Evolutionary conservation across 2,329 filamentous ascomycete species (phyloP).

Genomic region (Fusarium annulatum): DNA sequence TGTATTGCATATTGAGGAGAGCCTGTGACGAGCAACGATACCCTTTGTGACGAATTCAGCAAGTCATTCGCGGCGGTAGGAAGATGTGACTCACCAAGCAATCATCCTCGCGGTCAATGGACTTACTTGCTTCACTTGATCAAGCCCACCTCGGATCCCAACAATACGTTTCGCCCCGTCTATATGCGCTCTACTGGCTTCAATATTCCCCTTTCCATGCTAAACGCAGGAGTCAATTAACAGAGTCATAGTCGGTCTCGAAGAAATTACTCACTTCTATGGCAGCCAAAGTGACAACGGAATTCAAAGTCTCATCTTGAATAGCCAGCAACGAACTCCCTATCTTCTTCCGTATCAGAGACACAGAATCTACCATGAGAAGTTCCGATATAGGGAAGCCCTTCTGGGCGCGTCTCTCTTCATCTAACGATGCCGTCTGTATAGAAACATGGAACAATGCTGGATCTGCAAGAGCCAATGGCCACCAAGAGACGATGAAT

Average conservation of each 20-base stretch:
- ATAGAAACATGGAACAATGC: constrained; percentile 69
- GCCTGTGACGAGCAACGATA: constrained; percentile 66
- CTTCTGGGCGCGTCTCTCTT: constrained; percentile 62
- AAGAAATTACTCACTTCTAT: constrained; percentile 60
- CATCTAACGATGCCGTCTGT: constrained; percentile 67
- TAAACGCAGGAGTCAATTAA: constrained; percentile 36
- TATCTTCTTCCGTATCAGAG: constrained; percentile 62
- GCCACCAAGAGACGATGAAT: constrained; percentile 70
- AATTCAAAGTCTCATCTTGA: constrained; percentile 66
- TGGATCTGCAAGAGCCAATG: constrained; percentile 64
- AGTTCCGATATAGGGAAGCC: constrained; percentile 65
- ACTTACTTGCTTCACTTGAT: constrained; percentile 58
- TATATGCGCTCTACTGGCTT: constrained; percentile 59
- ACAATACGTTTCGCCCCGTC: constrained; percentile 62
- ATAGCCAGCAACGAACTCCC: constrained; percentile 58
- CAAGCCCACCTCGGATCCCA: constrained; percentile 62
- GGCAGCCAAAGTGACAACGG: constrained; percentile 66
- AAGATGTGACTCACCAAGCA: constrained; percentile 56
- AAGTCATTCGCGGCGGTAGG: not conserved
- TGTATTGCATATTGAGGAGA: constrained; percentile 64
- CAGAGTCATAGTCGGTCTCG: accelerated
- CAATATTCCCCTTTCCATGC: constrained; percentile 64
- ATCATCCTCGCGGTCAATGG: constrained; percentile 67
- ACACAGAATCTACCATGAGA: constrained; percentile 67
- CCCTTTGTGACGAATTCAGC: constrained; percentile 52